Conservation (phyloP, 1,139 yeast species). For the Arxiozyma heterogenica region DNA sequence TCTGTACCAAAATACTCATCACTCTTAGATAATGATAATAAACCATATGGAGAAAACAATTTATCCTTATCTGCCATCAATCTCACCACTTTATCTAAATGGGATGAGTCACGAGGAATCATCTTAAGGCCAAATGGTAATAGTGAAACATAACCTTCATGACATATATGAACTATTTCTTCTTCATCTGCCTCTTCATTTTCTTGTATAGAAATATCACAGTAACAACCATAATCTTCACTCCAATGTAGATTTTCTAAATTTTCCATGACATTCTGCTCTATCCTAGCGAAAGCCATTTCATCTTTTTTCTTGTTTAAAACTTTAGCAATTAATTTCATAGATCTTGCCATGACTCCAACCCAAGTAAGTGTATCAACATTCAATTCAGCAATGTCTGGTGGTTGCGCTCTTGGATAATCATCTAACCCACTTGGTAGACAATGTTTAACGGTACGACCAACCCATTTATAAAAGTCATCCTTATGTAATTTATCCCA, state of each 20-base stretch:
- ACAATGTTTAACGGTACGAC: constrained; percentile 77
- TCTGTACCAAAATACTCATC: constrained; percentile 62
- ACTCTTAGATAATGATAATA: constrained; percentile 67
- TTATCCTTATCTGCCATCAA: constrained; percentile 59
- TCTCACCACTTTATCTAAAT: constrained; percentile 44
- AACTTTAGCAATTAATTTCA: constrained; percentile 65
- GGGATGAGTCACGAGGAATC: constrained; percentile 46
- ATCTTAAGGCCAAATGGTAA: constrained; percentile 78
- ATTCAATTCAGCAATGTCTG: constrained; percentile 82
- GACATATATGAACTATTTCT: constrained; percentile 48
- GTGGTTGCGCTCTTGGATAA: constrained; percentile 77
- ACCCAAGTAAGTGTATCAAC: constrained; percentile 90
- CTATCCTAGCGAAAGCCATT: constrained; percentile 42
- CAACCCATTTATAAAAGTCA: constrained; percentile 89
- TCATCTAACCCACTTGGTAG: constrained; percentile 93
- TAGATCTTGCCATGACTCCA: constrained; percentile 80
- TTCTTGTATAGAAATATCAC: constrained; percentile 77
- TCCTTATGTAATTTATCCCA: constrained; percentile 37
- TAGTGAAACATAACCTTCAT: constrained; percentile 77
- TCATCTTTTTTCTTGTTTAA: constrained; percentile 54
- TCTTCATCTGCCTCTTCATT: constrained; percentile 38
- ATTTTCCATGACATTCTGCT: constrained; percentile 49
- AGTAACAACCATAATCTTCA: constrained; percentile 53
- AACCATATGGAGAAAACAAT: constrained; percentile 72
- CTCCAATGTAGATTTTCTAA: constrained; percentile 78